phyloP scores from a whole-genome alignment of 1,284 basidiomycete genomes.

The Volvariella surrecta region DNA sequence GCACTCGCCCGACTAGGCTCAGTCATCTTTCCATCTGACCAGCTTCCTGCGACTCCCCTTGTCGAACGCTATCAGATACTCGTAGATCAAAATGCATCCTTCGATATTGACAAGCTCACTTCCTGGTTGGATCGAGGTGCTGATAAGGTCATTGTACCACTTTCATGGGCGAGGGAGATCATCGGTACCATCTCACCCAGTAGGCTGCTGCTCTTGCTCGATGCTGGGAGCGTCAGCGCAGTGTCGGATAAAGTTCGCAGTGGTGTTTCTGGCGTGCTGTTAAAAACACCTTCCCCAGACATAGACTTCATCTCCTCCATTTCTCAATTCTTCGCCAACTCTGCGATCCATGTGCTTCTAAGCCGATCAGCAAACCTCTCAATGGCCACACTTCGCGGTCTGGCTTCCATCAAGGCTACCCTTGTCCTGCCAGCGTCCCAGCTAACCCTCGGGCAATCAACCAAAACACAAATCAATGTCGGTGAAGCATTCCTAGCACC shows the following conservation, averaged over 20 bases:
- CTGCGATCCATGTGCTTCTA: slow-evolving; percentile 54
- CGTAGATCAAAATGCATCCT: slow-evolving; percentile 40
- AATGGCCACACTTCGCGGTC: slow-evolving; percentile 37
- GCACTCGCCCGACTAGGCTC: slow-evolving; percentile 72
- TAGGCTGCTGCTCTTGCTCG: slow-evolving; percentile 67
- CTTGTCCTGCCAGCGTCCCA: slow-evolving; percentile 70
- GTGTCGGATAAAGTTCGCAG: slow-evolving; percentile 65
- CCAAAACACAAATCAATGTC: slow-evolving; percentile 57
- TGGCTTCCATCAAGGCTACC: slow-evolving; percentile 51
- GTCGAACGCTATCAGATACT: slow-evolving; percentile 40
- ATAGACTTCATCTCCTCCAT: slow-evolving; percentile 66
- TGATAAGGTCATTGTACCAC: slow-evolving; percentile 68
- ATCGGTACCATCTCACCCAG: slow-evolving; percentile 64
- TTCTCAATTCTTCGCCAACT: slow-evolving; percentile 62
- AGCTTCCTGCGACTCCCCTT: slow-evolving; percentile 11
- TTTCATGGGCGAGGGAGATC: slow-evolving; percentile 56
- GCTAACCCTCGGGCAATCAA: slow-evolving; percentile 52
- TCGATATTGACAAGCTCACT: slow-evolving; percentile 50
- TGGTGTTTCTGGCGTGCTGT: slow-evolving; percentile 69
- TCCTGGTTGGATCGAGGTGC: slow-evolving; percentile 69
- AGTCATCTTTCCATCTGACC: slow-evolving; percentile 35
- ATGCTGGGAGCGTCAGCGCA: slow-evolving; percentile 63
- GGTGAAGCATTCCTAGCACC: slow-evolving; percentile 84
- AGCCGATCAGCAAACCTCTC: slow-evolving; percentile 36
- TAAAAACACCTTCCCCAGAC: slow-evolving; percentile 62